Conservation (phyloP, 108 stramenopile species). For the Fistulifera pelliculosa region DNA sequence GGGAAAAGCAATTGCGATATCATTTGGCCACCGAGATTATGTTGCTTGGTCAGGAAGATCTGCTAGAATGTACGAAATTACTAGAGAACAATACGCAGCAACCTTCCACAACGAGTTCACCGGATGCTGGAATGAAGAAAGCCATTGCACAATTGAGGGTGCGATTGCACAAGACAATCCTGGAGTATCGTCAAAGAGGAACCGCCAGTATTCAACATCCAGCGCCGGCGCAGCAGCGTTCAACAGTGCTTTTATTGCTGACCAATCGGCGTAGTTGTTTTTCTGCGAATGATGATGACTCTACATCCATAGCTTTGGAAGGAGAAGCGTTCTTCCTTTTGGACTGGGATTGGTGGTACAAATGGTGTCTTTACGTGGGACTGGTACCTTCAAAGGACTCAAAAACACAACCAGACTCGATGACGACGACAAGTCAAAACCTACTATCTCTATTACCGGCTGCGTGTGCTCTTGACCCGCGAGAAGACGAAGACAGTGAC, state of each 20-base stretch:
- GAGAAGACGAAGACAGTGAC: constrained; percentile 17
- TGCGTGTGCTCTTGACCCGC: constrained; percentile 10
- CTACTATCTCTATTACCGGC: constrained; percentile 12
- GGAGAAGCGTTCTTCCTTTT: constrained; percentile 67
- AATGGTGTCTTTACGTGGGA: constrained; percentile 53
- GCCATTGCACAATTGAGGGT: neutral
- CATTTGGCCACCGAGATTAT: no score
- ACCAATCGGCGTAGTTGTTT: constrained; percentile 2
- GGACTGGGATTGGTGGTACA: constrained; percentile 68
- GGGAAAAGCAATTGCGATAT: no score
- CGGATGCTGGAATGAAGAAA: constrained; percentile 5
- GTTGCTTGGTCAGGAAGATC: no score
- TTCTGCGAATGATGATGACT: neutral
- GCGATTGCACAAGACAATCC: neutral
- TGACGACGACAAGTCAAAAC: constrained; percentile 22
- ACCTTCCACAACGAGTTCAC: neutral
- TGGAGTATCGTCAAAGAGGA: neutral
- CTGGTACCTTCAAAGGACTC: constrained; percentile 6
- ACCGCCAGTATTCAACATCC: neutral
- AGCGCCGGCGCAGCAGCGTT: constrained; percentile 1
- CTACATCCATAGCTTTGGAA: constrained; percentile 1
- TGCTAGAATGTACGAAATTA: no score
- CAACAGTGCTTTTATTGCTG: no score
- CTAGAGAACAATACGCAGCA: constrained; percentile 1
- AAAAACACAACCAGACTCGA: constrained; percentile 23